phyloP scores from a whole-genome alignment of 495 filamentous ascomycete genomes.

The Alectoria sarmentosa region DNA sequence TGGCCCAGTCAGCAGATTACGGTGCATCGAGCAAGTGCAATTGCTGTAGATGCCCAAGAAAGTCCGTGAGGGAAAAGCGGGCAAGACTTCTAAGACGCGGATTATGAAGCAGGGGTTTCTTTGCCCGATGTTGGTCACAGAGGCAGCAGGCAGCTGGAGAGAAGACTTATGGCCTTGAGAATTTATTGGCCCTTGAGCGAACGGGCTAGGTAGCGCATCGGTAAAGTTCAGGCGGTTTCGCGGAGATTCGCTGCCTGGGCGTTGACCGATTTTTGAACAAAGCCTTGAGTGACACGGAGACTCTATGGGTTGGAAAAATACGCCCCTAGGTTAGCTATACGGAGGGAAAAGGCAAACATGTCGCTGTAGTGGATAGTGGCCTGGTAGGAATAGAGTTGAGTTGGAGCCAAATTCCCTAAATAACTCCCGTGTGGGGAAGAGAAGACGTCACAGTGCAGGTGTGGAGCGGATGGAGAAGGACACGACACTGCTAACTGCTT shows the following conservation, averaged over 20 bases:
- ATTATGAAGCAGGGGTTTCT: background rate
- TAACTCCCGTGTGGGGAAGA: background rate
- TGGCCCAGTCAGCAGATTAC: background rate
- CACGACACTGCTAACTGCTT: background rate
- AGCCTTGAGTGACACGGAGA: background rate
- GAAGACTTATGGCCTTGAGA: background rate
- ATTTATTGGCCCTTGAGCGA: background rate
- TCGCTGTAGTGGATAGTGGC: background rate
- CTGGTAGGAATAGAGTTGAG: no score
- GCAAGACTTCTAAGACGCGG: background rate
- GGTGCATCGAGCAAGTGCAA: background rate
- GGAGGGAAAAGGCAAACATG: background rate
- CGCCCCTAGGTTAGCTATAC: background rate
- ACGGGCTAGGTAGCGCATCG: background rate
- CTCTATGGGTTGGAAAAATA: no score
- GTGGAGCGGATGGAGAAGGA: background rate
- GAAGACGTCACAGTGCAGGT: background rate
- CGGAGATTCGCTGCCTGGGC: background rate
- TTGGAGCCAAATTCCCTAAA: no score
- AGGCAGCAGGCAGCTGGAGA: background rate
- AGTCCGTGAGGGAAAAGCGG: background rate
- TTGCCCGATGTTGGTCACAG: background rate
- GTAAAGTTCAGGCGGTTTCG: slow-evolving; percentile 3
- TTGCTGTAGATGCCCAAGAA: background rate
- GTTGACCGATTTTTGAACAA: background rate